phyloP scores from a whole-genome alignment of 1,139 yeast species.

The Hansenula lynferdii region DNA sequence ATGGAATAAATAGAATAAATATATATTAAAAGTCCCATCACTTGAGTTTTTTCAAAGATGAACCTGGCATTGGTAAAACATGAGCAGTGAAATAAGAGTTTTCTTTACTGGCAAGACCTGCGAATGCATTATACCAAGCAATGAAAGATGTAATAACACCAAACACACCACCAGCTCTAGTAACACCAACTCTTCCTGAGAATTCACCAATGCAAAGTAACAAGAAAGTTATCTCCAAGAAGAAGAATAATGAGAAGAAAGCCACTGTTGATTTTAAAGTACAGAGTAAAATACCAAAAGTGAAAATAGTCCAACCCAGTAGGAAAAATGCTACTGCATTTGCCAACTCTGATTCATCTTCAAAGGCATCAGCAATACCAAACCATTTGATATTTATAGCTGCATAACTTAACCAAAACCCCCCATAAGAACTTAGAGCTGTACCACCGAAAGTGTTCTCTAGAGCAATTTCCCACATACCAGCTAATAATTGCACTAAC shows the following conservation, averaged over 20 bases:
- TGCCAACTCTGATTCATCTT: conserved; percentile 28
- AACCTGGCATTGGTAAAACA: conserved; percentile 46
- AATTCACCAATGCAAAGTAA: conserved; percentile 60
- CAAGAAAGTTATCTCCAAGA: conserved; percentile 57
- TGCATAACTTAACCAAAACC: conserved; percentile 66
- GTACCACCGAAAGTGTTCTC: conserved; percentile 77
- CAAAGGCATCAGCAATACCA: conserved; percentile 51
- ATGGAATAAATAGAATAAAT: no score
- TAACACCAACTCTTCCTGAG: conserved; percentile 31
- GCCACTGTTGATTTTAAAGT: conserved; percentile 68
- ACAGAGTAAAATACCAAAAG: conserved; percentile 53
- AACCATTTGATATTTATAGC: conserved; percentile 61
- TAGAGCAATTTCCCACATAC: conserved; percentile 52
- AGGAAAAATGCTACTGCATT: conserved; percentile 57
- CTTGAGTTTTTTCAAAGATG: conserved; percentile 3
- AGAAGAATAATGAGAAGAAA: conserved; percentile 56
- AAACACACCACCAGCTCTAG: conserved; percentile 62
- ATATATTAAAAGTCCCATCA: no score
- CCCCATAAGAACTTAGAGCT: conserved; percentile 65
- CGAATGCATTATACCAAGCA: conserved; percentile 76
- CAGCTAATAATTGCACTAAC: conserved; percentile 63
- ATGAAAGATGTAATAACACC: conserved; percentile 62
- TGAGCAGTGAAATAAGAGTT: conserved; percentile 56
- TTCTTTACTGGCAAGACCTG: conserved; percentile 63
- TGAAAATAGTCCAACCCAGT: conserved; percentile 65